Percentiles rank a stretch among this genome's conserved stretches.
phyloP scores from a whole-genome alignment of 225 moss, liverwort and hornwort genomes.

The Physcomitrium patens region DNA sequence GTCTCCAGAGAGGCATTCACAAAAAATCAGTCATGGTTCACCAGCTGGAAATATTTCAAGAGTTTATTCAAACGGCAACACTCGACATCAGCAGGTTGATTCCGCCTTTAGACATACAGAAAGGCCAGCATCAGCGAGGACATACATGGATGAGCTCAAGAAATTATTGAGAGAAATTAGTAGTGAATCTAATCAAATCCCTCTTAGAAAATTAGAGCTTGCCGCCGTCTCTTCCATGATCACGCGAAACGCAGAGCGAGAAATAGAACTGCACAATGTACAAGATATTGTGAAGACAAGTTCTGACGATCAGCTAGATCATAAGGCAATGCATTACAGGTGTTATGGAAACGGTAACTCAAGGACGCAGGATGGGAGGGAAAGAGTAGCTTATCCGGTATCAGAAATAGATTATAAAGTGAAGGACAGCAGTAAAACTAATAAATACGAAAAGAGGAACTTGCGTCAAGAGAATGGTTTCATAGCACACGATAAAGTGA shows the following conservation, averaged over 20 bases:
- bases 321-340: constrained; percentile 17
- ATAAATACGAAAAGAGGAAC: constrained; percentile 30
- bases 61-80: constrained; percentile 17
- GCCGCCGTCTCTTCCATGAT: constrained; percentile 22
- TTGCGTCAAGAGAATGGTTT: constrained; percentile 28
- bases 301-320: constrained; percentile 24
- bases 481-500: constrained; percentile 35
- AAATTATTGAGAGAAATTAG: constrained; percentile 52
- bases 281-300: constrained; percentile 26
- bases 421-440: constrained; percentile 24
- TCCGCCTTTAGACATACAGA: constrained; percentile 19
- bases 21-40: constrained; percentile 34
- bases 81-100: constrained; percentile 16
- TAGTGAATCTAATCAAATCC: constrained; percentile 39
- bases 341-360: constrained; percentile 28
- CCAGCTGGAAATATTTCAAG: constrained; percentile 31
- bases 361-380: constrained; percentile 23
- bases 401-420: constrained; percentile 20
- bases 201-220: constrained; percentile 30
- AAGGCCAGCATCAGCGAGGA: constrained; percentile 31
- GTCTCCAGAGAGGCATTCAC: constrained; percentile 46
- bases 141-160: constrained; percentile 64
- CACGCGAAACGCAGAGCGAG: constrained; percentile 19
- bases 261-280: constrained; percentile 22
- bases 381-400: constrained; percentile 18